phyloP scores from a whole-genome alignment of 805 yeast species.

The Hanseniaspora lindneri region DNA sequence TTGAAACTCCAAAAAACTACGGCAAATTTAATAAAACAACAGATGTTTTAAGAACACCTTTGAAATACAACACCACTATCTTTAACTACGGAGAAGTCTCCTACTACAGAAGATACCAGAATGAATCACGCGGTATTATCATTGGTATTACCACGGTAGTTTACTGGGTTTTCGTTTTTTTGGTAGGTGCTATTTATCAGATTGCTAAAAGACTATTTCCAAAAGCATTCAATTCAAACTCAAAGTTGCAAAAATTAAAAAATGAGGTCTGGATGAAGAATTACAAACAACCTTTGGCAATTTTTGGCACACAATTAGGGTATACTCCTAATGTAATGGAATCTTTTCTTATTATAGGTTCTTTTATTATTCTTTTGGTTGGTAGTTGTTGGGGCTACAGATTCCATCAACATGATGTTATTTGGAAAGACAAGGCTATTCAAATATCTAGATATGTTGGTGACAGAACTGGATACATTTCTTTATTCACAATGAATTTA shows the following conservation, averaged over 20 bases:
- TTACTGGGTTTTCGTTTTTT: conserved; percentile 38
- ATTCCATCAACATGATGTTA: conserved; percentile 9
- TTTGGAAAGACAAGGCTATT: conserved; percentile 6
- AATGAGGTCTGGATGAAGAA: background rate
- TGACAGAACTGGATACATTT: conserved; percentile 41
- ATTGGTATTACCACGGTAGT: conserved; percentile 38
- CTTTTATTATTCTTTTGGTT: conserved; percentile 12
- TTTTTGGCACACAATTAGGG: conserved; percentile 23
- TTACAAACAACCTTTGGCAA: conserved; percentile 32
- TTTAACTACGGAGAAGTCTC: background rate
- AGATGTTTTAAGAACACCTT: conserved; percentile 21
- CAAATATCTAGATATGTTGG: conserved; percentile 28
- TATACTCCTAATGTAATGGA: conserved; percentile 11
- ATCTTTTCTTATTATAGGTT: conserved; percentile 15
- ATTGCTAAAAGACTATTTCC: background rate
- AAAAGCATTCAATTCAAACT: background rate
- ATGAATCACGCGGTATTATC: conserved; percentile 32
- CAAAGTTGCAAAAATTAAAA: background rate
- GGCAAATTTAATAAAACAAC: conserved; percentile 30
- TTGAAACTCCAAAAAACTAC: conserved; percentile 23
- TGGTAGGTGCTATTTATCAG: conserved; percentile 31
- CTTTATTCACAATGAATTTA: conserved; percentile 41
- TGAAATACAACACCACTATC: conserved; percentile 7
- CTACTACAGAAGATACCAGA: conserved; percentile 3
- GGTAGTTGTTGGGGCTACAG: conserved; percentile 17